Percentiles rank a stretch among this genome's conserved stretches.
These are phyloP conservation scores for Achlya hypogyna DNA, from an alignment of 352 stramenopile genomes.

Conservation along the genomic window DNA sequence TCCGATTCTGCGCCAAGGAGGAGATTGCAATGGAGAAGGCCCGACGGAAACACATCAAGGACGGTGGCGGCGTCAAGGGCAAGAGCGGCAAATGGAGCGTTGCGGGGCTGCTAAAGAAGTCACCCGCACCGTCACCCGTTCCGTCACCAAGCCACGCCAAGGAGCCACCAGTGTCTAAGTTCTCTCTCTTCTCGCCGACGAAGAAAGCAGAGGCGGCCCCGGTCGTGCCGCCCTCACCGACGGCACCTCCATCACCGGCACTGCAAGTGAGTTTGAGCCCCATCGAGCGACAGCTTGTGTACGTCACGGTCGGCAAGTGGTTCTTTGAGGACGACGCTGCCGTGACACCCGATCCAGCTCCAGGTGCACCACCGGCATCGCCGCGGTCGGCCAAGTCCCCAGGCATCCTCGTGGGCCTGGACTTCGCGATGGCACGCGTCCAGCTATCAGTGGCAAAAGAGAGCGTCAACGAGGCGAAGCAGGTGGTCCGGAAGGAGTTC, in stretches of 20 bases:
- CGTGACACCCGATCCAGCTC: background rate
- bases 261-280: background rate
- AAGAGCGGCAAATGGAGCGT: constrained; percentile 1
- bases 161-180: too few species aligned
- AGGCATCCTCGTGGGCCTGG: background rate
- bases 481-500: constrained; percentile 33
- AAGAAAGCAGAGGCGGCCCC: background rate
- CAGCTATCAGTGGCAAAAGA: constrained; percentile 6
- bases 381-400: background rate
- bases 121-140: background rate
- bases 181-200: constrained; percentile 10
- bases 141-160: background rate
- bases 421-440: background rate
- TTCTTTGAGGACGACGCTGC: background rate
- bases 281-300: constrained; percentile 10
- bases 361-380: background rate
- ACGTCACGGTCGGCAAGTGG: constrained; percentile 3
- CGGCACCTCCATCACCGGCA: background rate
- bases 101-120: constrained; percentile 2
- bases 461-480: background rate
- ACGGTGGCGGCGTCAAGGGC: background rate
- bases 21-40: constrained; percentile 60
- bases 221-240: background rate
- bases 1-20: constrained; percentile 48
- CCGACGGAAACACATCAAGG: constrained; percentile 25